Evolutionary conservation across 148 eudicot genomes (phyloP).

Genomic region (Chenopodium formosanum): DNA sequence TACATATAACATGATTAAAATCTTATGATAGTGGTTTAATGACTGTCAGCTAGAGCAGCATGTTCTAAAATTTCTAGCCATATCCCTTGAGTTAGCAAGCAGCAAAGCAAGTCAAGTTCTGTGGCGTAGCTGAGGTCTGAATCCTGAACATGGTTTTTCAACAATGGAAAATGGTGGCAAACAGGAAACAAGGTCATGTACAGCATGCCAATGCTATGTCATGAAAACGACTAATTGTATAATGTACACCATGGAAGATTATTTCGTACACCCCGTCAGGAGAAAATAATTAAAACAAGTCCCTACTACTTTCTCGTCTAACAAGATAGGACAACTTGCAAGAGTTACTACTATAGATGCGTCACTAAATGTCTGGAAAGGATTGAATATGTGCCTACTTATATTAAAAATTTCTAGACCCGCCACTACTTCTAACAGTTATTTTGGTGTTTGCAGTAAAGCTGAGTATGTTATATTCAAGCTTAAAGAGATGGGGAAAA

Average conservation of each 20-base stretch:
- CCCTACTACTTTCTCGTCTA: not conserved
- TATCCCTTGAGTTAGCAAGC: not conserved
- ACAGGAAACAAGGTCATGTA: not conserved
- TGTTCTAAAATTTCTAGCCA: not conserved
- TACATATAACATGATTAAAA: not conserved
- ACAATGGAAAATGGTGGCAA: not conserved
- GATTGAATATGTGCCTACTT: too few relatives aligned
- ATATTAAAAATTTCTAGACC: not conserved
- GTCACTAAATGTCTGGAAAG: not conserved
- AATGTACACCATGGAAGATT: too few relatives aligned
- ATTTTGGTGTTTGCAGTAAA: constrained; percentile 48
- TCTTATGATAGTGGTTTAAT: too few relatives aligned
- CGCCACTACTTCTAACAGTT: not conserved
- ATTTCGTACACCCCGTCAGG: not conserved
- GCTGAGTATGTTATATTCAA: constrained; percentile 61
- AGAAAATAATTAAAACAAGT: not conserved
- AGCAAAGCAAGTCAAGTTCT: not conserved
- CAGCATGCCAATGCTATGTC: not conserved
- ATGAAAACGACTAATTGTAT: too few relatives aligned
- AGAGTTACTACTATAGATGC: not conserved
- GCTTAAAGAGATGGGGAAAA: constrained; percentile 71
- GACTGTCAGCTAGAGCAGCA: not conserved
- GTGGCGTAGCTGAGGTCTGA: not conserved
- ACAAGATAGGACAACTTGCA: not conserved
- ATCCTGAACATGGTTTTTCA: not conserved